Evolutionary conservation across 129 eudicot species (phyloP).

Genomic region (Cynara cardunculus): DNA sequence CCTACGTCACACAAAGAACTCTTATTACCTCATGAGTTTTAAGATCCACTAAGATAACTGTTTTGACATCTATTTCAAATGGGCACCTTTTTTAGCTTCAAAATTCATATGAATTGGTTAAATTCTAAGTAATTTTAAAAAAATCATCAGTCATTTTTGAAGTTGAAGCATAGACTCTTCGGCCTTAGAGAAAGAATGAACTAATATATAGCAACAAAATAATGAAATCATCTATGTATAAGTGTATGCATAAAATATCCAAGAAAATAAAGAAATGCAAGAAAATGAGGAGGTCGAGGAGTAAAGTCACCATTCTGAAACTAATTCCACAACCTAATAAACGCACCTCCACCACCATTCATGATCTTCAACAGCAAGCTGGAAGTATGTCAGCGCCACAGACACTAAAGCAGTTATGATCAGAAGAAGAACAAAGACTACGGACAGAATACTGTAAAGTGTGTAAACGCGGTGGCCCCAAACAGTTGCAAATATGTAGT

Average conservation of each 20-base stretch:
- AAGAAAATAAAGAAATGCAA: neutral
- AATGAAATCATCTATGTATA: neutral
- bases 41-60: neutral
- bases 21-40: neutral
- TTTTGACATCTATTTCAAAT: neutral
- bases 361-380: slow-evolving; percentile 60
- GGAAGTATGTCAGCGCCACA: slow-evolving; percentile 49
- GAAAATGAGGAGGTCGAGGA: neutral
- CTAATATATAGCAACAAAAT: neutral
- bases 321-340: slow-evolving; percentile 12
- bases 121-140: neutral
- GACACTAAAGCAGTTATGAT: slow-evolving; percentile 42
- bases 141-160: neutral
- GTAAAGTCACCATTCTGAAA: neutral
- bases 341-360: slow-evolving; percentile 68
- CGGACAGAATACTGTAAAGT: slow-evolving; percentile 31
- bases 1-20: slow-evolving; percentile 23
- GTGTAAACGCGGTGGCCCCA: slow-evolving; percentile 55
- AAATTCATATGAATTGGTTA: neutral
- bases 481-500: slow-evolving; percentile 38
- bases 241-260: neutral
- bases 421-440: slow-evolving; percentile 41
- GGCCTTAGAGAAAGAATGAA: neutral
- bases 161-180: neutral
- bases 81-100: neutral